phyloP scores from a whole-genome alignment of 768 basidiomycete genomes.

The Naganishia antarctica region DNA sequence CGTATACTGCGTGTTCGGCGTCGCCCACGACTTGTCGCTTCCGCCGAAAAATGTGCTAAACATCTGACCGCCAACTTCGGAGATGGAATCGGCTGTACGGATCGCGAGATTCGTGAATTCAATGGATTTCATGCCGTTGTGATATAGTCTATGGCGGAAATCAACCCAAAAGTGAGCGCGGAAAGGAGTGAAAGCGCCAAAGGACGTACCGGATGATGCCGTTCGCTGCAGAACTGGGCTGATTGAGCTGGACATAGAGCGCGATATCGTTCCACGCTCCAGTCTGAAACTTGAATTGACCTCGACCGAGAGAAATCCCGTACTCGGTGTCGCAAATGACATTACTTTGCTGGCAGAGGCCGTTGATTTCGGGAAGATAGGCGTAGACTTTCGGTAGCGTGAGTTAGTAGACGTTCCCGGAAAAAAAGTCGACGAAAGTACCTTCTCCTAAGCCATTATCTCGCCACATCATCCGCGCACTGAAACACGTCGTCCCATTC shows the following conservation, averaged over 20 bases:
- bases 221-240: conserved; percentile 64
- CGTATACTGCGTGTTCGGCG: conserved; percentile 62
- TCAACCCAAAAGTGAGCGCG: background rate
- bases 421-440: conserved; percentile 53
- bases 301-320: conserved; percentile 46
- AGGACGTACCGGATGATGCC: conserved; percentile 62
- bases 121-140: conserved; percentile 64
- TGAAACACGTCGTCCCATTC: conserved; percentile 69
- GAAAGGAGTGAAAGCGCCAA: conserved; percentile 51
- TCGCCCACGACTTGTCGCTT: conserved; percentile 65
- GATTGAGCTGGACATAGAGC: conserved; percentile 73
- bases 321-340: conserved; percentile 53
- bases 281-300: conserved; percentile 41
- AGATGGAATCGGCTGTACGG: conserved; percentile 56
- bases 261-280: conserved; percentile 63
- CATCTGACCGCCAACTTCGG: conserved; percentile 62
- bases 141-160: conserved; percentile 30
- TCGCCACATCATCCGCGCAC: conserved; percentile 74
- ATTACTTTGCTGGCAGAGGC: conserved; percentile 54
- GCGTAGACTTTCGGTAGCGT: conserved; percentile 62
- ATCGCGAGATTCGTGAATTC: conserved; percentile 62
- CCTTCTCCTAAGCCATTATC: conserved; percentile 61
- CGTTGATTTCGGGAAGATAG: conserved; percentile 62
- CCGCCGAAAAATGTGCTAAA: conserved; percentile 87
- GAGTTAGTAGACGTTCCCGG: too few species aligned